phyloP scores from a whole-genome alignment of 441 rosid genomes.

The Biscutella auriculata region DNA sequence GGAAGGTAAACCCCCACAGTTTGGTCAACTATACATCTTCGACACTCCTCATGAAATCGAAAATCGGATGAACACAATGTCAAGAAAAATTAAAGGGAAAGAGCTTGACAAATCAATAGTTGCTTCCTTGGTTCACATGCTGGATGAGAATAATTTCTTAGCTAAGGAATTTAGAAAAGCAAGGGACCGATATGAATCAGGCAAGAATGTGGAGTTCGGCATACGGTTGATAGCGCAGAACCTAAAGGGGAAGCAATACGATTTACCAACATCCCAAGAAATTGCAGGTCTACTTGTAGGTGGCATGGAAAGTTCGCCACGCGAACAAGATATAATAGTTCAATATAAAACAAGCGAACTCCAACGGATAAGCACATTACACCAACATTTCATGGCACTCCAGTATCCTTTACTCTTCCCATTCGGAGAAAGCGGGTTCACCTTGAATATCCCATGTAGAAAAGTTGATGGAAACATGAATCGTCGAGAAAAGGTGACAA shows the following conservation, averaged over 20 bases:
- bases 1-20: background rate
- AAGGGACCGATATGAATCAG: conserved; percentile 1
- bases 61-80: background rate
- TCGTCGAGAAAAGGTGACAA: background rate
- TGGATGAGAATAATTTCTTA: background rate
- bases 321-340: background rate
- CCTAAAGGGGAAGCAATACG: too few species aligned
- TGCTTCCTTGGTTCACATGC: background rate
- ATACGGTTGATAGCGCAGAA: background rate
- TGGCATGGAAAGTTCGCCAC: background rate
- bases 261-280: background rate
- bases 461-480: too few species aligned
- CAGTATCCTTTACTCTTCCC: background rate
- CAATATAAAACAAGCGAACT: background rate
- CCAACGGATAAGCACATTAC: background rate
- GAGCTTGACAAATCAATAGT: background rate
- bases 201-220: background rate
- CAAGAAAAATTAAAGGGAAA: too few species aligned
- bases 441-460: background rate
- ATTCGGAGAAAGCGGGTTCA: background rate
- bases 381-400: background rate
- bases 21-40: conserved; percentile 12
- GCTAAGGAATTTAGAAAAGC: conserved; percentile 7
- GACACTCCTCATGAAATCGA: background rate
- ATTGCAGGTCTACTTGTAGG: conserved; percentile 3